Evolutionary conservation across 225 moss, liverwort and hornwort genomes (phyloP).

Genomic region (Thuidium tamariscinum): DNA sequence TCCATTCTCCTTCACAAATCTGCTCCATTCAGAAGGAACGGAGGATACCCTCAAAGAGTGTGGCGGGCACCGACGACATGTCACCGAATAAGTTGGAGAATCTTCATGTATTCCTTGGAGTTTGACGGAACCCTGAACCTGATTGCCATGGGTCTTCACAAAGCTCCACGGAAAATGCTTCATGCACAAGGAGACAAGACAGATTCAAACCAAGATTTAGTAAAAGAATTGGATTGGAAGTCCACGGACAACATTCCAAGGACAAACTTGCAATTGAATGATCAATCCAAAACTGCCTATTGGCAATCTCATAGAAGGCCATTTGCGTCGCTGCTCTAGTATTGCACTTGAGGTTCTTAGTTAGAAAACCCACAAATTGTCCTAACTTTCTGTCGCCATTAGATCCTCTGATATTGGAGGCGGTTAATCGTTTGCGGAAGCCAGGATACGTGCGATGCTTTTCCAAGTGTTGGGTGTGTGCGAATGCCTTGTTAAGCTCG

Average conservation of each 20-base stretch:
- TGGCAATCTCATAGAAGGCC: neutral
- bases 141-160: neutral
- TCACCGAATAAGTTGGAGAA: neutral
- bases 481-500: neutral
- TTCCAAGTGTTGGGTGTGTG: neutral
- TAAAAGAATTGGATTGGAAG: neutral
- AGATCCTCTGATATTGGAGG: rapidly evolving
- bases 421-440: neutral
- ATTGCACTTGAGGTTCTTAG: neutral
- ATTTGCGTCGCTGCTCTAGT: neutral
- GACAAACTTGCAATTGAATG: neutral
- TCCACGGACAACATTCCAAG: too few species aligned
- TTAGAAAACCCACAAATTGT: neutral
- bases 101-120: neutral
- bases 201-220: too few species aligned
- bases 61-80: rapidly evolving
- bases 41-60: rapidly evolving
- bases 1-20: neutral
- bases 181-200: too few species aligned
- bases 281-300: too few species aligned
- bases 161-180: neutral
- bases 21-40: neutral
- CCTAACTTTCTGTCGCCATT: neutral
- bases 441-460: neutral
- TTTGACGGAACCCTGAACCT: neutral